Evolutionary conservation across 441 rosid genomes (phyloP), one percentile per base, ranked within the genome.

Genomic region (Biscutella laevigata): DNA sequence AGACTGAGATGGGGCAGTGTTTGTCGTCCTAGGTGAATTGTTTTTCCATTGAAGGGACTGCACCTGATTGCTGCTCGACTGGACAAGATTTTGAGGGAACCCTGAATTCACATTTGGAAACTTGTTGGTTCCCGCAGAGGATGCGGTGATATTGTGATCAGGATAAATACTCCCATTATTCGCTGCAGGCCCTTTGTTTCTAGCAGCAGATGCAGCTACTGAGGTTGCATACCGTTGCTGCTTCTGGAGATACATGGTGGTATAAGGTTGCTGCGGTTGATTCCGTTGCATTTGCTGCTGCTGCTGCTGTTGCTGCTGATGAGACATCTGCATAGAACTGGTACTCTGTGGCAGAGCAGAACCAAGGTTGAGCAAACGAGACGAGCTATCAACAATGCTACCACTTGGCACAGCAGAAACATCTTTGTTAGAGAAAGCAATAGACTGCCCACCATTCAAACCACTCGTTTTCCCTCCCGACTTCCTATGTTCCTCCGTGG

Each of bases 41-140:
- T 66, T 81, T 73, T 86, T 92, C 99, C 99, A 88, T 55, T 79
- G 99, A 42, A 87, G 69, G 50, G 95, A 74, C 25, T 86, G 97
- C 39, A 59, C 74, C 29, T 83, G 84, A 69, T 71, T 73, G 44
- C 70, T 71, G 61, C 74, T 66, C 30, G 78, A 72, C 74, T 81
- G 99, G 12, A 85, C 89, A 58, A 84, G 74, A 62, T 70, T 92
- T 53, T 79, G 94, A 7, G 92, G 80, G 64, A 79, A 84, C 1
- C 72, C 72, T 45, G 96, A 41, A 25, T 73, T 45, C 7, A 79
- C 58, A 71, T 66, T 81, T 12, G 85, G 70, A 47, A 75, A 84
- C 70, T 85, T 91, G 38, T 44, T 13, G 37, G 46, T 28, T 46
- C 62, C 71, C 10, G 77, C 69, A 21, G 78, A 65, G 4, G 95